A percentile compares a stretch with the other conserved stretches of the same genome.
phyloP scores from a whole-genome alignment of 345 rosid species.

The Bruguiera gymnorhiza region DNA sequence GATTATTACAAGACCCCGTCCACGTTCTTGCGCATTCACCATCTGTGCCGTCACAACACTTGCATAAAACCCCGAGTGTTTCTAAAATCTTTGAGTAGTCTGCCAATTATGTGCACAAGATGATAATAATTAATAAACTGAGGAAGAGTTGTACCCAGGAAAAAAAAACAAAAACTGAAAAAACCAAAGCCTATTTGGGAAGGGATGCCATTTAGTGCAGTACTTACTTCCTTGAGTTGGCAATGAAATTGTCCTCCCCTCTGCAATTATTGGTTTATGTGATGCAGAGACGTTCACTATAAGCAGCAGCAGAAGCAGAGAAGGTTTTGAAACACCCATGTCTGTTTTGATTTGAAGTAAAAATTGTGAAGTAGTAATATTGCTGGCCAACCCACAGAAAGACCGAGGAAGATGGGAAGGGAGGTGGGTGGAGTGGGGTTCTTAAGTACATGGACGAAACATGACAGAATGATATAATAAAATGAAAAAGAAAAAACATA shows the following conservation, averaged over 20 bases:
- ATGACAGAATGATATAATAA: neutral
- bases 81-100: constrained; percentile 38
- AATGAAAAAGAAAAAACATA: neutral
- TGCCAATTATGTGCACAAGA: neutral
- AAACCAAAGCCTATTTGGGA: neutral
- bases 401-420: neutral
- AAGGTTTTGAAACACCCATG: constrained; percentile 26
- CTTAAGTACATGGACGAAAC: no score
- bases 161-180: neutral
- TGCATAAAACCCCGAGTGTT: constrained; percentile 56
- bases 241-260: constrained; percentile 39
- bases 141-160: neutral
- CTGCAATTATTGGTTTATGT: constrained; percentile 14
- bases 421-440: no score
- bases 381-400: neutral
- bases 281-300: constrained; percentile 14
- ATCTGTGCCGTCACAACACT: constrained; percentile 49
- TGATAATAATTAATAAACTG: neutral
- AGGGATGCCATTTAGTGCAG: neutral
- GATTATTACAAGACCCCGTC: constrained; percentile 42
- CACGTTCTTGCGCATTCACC: constrained; percentile 39
- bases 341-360: neutral
- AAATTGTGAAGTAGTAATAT: neutral
- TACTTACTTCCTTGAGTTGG: constrained; percentile 30
- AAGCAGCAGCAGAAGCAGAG: constrained; percentile 26